Percentiles rank a stretch among this genome's conserved stretches.
Conservation (phyloP, 108 stramenopile species). For the Mayamaea pseudoterrestris region DNA sequence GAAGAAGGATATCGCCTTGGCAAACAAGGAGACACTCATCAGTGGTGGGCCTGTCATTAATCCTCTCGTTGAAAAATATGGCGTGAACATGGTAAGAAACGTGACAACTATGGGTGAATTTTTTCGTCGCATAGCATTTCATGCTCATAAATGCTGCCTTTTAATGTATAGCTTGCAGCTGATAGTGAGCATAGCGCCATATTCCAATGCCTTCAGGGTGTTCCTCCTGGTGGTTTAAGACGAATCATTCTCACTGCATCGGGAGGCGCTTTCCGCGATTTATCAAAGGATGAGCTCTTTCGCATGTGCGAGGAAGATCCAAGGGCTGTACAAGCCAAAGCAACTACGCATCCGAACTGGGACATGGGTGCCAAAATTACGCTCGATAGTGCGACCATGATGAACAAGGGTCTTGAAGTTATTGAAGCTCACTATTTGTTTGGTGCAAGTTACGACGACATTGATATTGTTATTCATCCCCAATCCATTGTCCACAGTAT, state of each 20-base stretch:
- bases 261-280: constrained; percentile 94
- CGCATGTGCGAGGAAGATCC: constrained; percentile 70
- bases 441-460: constrained; percentile 94
- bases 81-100: constrained; percentile 70
- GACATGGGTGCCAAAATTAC: constrained; percentile 94
- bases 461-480: constrained; percentile 94
- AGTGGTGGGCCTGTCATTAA: constrained; percentile 92
- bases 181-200: constrained; percentile 93
- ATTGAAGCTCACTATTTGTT: constrained; percentile 97
- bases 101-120: background rate
- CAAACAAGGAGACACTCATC: constrained; percentile 98
- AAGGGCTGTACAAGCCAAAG: constrained; percentile 77
- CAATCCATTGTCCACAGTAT: constrained; percentile 95
- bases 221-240: constrained; percentile 81
- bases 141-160: background rate
- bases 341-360: constrained; percentile 97
- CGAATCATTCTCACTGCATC: constrained; percentile 90
- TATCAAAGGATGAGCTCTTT: constrained; percentile 84
- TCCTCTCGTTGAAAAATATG: constrained; percentile 85
- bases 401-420: constrained; percentile 96
- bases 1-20: constrained; percentile 90
- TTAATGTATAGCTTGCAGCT: constrained; percentile 56
- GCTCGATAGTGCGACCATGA: constrained; percentile 95
- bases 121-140: background rate
- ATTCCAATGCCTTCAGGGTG: constrained; percentile 93